A percentile compares a stretch with the other conserved stretches of the same genome.
Evolutionary conservation across 345 rosid genomes (phyloP).

Genomic region (Populus davidiana): DNA sequence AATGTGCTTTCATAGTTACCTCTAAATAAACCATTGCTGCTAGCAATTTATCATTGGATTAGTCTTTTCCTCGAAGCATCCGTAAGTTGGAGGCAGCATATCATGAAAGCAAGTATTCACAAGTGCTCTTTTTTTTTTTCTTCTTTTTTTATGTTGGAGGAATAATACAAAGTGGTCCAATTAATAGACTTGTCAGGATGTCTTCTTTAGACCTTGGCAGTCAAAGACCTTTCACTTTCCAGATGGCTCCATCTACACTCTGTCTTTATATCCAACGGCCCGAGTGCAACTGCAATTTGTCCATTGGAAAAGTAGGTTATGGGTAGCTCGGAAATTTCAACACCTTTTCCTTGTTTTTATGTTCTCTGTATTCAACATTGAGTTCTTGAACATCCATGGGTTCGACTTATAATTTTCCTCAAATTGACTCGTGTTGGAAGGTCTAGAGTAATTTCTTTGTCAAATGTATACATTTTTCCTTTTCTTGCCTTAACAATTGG

Average conservation of each 20-base stretch:
- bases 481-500: background rate
- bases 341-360: background rate
- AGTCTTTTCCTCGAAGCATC: too few species aligned
- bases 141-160: background rate
- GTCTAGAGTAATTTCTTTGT: background rate
- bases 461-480: background rate
- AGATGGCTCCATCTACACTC: background rate
- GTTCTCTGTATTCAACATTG: background rate
- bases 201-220: background rate
- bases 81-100: too few species aligned
- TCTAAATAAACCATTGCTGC: too few species aligned
- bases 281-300: background rate
- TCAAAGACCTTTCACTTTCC: background rate
- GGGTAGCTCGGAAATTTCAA: background rate
- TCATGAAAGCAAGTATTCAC: background rate
- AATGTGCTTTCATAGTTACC: too few species aligned
- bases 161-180: background rate
- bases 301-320: fast-evolving
- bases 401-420: background rate
- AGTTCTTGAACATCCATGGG: background rate
- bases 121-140: background rate
- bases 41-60: too few species aligned
- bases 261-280: background rate
- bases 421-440: background rate
- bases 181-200: background rate